These are phyloP conservation scores for Fusarium globosum DNA, from an alignment of 2,329 filamentous ascomycete genomes.

Conservation along the genomic window DNA sequence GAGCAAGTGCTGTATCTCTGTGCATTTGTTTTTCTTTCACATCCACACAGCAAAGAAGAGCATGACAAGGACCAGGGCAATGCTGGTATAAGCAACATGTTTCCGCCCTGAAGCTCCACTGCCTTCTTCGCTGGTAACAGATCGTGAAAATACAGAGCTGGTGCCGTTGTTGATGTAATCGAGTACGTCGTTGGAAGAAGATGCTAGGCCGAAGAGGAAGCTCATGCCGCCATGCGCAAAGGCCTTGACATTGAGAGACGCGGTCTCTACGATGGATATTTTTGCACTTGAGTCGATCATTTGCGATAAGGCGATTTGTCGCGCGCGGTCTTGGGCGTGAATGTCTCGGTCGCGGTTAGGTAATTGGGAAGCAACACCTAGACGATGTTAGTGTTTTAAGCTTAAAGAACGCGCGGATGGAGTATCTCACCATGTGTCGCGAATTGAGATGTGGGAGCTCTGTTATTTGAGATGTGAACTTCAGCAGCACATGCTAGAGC, in stretches of 20 bases:
- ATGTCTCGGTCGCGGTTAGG: slow-evolving; percentile 77
- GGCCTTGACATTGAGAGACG: slow-evolving; percentile 78
- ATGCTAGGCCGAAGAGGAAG: slow-evolving; percentile 82
- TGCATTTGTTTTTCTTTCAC: slow-evolving; percentile 12
- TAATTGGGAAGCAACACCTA: slow-evolving; percentile 79
- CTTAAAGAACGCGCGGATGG: neutral
- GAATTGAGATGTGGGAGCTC: slow-evolving; percentile 36
- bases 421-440: slow-evolving; percentile 37
- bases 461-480: slow-evolving; percentile 30
- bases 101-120: slow-evolving; percentile 63
- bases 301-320: slow-evolving; percentile 82
- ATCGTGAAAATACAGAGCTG: slow-evolving; percentile 84
- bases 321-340: slow-evolving; percentile 78
- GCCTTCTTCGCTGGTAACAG: slow-evolving; percentile 71
- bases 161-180: slow-evolving; percentile 92
- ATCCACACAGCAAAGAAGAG: slow-evolving; percentile 46
- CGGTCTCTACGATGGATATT: slow-evolving; percentile 86
- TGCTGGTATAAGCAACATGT: slow-evolving; percentile 45
- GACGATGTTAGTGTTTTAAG: slow-evolving; percentile 16
- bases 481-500: slow-evolving; percentile 21
- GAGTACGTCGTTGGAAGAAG: slow-evolving; percentile 78
- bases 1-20: slow-evolving; percentile 3
- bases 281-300: slow-evolving; percentile 83
- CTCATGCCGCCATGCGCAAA: slow-evolving; percentile 87
- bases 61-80: slow-evolving; percentile 45